These are phyloP conservation scores for Tulasnella sp. DNA, from an alignment of 768 basidiomycete species.

Conservation along the genomic window DNA sequence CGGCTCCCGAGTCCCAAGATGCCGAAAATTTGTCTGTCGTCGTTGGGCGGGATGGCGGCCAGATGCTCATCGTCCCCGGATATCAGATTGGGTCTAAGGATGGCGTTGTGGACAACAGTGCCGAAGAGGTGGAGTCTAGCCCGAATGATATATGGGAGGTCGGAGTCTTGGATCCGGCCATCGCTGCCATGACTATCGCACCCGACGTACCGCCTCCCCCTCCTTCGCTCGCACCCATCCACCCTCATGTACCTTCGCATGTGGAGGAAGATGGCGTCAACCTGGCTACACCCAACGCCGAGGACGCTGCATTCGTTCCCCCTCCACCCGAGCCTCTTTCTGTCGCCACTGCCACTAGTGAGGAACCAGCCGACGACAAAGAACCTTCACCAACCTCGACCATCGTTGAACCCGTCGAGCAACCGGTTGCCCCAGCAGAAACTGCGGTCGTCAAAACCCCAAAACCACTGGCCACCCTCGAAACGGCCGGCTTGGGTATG, in stretches of 20 bases:
- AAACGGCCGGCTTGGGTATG: neutral
- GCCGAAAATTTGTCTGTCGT: neutral
- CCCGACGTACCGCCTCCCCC: no score
- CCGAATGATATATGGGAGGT: neutral
- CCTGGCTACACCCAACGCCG: neutral
- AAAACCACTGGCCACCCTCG: neutral
- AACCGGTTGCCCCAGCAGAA: neutral
- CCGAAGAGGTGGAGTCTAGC: no score
- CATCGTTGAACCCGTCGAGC: neutral
- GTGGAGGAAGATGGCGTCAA: neutral
- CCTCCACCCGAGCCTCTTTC: neutral
- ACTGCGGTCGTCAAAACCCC: neutral
- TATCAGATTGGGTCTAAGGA: neutral
- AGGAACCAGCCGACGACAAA: neutral
- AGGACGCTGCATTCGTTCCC: neutral
- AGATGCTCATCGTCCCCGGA: neutral
- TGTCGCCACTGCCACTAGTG: neutral
- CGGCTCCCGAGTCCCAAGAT: neutral
- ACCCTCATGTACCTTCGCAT: no score
- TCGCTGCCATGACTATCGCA: neutral
- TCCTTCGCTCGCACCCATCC: no score
- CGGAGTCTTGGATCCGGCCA: neutral
- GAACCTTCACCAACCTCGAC: neutral
- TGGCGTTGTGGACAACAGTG: neutral
- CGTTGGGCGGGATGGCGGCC: neutral